These are phyloP conservation scores for Juncus inflexus DNA, from an alignment of 176 grass and related monocot genomes.

Conservation along the genomic window DNA sequence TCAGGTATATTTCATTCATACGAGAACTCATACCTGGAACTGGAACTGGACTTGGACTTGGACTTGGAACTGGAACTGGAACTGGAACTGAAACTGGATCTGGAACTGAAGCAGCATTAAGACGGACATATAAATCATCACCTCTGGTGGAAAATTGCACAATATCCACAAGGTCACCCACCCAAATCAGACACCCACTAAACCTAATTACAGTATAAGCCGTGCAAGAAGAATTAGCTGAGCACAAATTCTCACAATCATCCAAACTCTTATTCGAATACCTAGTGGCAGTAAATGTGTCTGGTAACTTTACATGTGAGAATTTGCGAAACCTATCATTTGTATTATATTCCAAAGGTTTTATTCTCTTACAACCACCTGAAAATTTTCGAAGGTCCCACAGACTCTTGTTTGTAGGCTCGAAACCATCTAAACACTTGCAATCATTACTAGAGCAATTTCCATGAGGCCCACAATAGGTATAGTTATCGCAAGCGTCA, in stretches of 20 bases:
- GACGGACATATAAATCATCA: slow-evolving; percentile 14
- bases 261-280: not conserved
- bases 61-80: too few relatives aligned
- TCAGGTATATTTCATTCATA: not conserved
- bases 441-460: not conserved
- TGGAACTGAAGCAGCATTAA: not conserved
- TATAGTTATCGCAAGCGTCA: not conserved
- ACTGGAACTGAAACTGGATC: too few relatives aligned
- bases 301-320: slow-evolving; percentile 7
- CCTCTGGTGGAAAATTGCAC: not conserved
- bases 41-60: too few relatives aligned
- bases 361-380: slow-evolving; percentile 9
- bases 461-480: not conserved
- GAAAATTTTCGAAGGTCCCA: slow-evolving; percentile 2
- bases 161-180: slow-evolving; percentile 18
- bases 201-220: slow-evolving; percentile 15
- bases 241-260: slow-evolving; percentile 11
- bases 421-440: slow-evolving; percentile 13
- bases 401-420: not conserved
- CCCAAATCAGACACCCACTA: slow-evolving; percentile 17
- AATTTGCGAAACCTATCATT: not conserved
- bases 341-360: slow-evolving; percentile 6
- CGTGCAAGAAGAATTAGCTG: slow-evolving; percentile 1
- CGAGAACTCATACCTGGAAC: too few relatives aligned
- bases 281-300: slow-evolving; percentile 7